Base-by-base conservation (phyloP, 257 asterid species). In the Avicennia marina region DNA sequence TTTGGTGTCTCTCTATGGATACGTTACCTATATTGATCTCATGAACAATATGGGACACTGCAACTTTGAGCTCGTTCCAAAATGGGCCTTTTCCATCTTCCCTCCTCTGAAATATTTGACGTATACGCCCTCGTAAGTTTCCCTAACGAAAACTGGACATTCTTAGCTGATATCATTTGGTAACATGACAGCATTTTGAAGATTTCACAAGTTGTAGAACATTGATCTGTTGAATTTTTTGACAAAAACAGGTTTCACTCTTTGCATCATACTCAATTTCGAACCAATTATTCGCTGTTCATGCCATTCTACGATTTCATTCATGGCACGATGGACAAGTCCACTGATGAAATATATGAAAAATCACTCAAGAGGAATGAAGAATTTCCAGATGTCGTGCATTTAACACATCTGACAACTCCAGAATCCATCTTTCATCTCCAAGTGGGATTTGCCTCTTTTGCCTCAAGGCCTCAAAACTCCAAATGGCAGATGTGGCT, bases 61-160 rank as follows among this genome's bases (percentile, higher is more conserved):
- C 75, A 77, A 80, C 75, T 81, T 84, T n/a, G 94, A 84, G 69
- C 63, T 76, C 56, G 58, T 78, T 50, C 94, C 94, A 4, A 70
- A 24, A n/a, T 57, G 75, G 60, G 18, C 29, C 0, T 77, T 81
- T 10, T 53, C 72, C 63, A 12, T 64, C 33, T 75, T 77, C n/a
- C 88, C 88, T 18, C 84, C 80, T 53, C 82, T 81, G 66, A 81
- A 75, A 27, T 81, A 77, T 80, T 32, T 81, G 22, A 66, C 81
- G 82, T 81, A 78, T 24, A 84, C 89, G 0, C 86, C 94, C 40
- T 58, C 89, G 85, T 84, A 66, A 81, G 94, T 81, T 24, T n/a
- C n/a, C n/a, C n/a, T n/a, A n/a, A 8, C 13, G 1, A 9, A 36
- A 29, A 2, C 33, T 29, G 12, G 13, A 4, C 41, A 36, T 11